Evolutionary conservation across 2,329 filamentous ascomycete species (phyloP).

Genomic region (Chaetomium olivaceum): DNA sequence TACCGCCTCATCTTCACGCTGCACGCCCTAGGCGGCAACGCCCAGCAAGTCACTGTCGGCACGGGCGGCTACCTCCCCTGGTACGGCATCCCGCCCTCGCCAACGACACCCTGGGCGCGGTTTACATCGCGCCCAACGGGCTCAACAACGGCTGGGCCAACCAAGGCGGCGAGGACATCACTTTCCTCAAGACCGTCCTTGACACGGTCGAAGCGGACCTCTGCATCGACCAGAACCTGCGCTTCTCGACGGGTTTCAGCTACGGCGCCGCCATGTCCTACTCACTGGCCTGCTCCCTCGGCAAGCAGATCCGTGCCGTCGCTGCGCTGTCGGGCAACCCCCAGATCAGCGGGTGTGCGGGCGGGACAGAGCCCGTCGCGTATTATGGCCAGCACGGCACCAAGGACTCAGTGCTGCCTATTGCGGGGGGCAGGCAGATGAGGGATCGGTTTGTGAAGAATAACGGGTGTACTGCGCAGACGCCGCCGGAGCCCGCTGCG

Average conservation of each 20-base stretch:
- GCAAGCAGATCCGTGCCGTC: constrained; percentile 43
- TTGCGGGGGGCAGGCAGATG: constrained; percentile 25
- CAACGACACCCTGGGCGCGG: constrained; percentile 41
- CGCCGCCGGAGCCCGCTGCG: neutral
- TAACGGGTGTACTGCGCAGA: constrained; percentile 22
- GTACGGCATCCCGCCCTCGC: constrained; percentile 44
- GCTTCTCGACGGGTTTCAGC: constrained; percentile 49
- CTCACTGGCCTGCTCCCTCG: constrained; percentile 45
- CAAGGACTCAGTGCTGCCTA: constrained; percentile 21
- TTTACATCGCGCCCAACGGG: constrained; percentile 48
- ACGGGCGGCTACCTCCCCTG: constrained; percentile 37
- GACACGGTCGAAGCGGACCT: constrained; percentile 42
- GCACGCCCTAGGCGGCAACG: constrained; percentile 45
- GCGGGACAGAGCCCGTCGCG: constrained; percentile 25
- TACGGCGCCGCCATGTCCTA: constrained; percentile 48
- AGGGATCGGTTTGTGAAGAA: constrained; percentile 26
- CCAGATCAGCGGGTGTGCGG: constrained; percentile 23
- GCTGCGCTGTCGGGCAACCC: constrained; percentile 26
- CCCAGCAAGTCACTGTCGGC: constrained; percentile 41
- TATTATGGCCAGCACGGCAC: constrained; percentile 29
- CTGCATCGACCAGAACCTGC: constrained; percentile 45
- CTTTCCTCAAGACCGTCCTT: constrained; percentile 44
- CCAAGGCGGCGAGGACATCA: constrained; percentile 44
- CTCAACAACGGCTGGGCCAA: constrained; percentile 47
- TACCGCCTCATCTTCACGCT: constrained; percentile 46